Conservation (phyloP, 805 yeast species). For the Cyberlindnera xylosilytica region DNA sequence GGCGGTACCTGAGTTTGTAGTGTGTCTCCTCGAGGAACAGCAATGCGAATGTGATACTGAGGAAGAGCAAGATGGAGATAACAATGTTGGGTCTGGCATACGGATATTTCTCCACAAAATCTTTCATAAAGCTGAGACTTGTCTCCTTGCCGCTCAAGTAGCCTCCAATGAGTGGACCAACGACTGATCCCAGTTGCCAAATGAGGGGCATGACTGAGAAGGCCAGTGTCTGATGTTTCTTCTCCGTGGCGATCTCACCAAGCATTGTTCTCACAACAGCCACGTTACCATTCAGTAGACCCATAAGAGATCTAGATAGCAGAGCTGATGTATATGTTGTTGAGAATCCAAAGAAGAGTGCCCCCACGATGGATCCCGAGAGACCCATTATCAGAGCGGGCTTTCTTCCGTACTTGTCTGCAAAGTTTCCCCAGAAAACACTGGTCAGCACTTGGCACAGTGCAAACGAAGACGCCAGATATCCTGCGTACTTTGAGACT, state of each 20-base stretch:
- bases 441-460: constrained; percentile 12
- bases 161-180: constrained; percentile 16
- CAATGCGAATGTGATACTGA: constrained; percentile 2
- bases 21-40: constrained; percentile 17
- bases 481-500: constrained; percentile 13
- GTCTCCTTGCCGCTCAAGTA: constrained; percentile 14
- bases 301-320: constrained; percentile 8
- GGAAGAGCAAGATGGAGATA: constrained; percentile 4
- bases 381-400: constrained; percentile 15
- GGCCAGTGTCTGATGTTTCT: constrained; percentile 14
- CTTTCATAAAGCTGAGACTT: constrained; percentile 1
- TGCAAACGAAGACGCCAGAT: constrained; percentile 14
- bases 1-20: constrained; percentile 8
- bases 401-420: constrained; percentile 15
- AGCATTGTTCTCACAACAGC: constrained; percentile 16
- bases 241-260: constrained; percentile 16
- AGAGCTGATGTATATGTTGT: constrained; percentile 10
- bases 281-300: constrained; percentile 15
- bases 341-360: constrained; percentile 11
- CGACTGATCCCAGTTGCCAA: constrained; percentile 12
- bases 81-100: constrained; percentile 15
- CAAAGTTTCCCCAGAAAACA: constrained; percentile 14
- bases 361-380: constrained; percentile 7
- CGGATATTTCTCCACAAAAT: constrained; percentile 10
- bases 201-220: constrained; percentile 15